Percentiles rank a stretch among this genome's conserved stretches.
These are phyloP conservation scores for Dendrocalamus sinicus DNA, from an alignment of 176 grass and related monocot species.

Conservation along the genomic window DNA sequence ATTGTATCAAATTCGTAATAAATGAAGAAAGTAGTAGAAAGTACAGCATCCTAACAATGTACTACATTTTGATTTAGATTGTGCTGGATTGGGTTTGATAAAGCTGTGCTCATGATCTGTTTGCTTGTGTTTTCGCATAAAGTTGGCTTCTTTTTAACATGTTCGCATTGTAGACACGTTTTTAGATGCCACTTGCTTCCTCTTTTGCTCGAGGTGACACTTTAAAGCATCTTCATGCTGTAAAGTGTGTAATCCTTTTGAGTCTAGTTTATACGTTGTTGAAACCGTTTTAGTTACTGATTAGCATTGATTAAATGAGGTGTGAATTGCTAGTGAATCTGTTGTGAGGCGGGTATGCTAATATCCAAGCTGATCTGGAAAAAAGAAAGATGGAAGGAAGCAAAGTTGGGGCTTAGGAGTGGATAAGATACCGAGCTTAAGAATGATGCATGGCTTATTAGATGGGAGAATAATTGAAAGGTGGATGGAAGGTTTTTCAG, in stretches of 20 bases:
- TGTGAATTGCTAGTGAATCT: constrained; percentile 12
- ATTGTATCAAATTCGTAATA: not conserved
- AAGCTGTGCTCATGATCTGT: not conserved
- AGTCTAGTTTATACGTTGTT: not conserved
- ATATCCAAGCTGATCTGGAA: not conserved
- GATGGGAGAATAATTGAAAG: not conserved
- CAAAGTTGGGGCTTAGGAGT: not conserved
- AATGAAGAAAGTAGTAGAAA: constrained; percentile 1
- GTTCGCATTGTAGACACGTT: not conserved
- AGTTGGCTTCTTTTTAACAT: not conserved
- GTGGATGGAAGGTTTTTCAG: not conserved
- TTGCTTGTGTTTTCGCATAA: not conserved
- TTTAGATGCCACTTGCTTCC: constrained; percentile 37
- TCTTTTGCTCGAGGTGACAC: constrained; percentile 7
- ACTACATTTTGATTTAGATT: constrained; percentile 19
- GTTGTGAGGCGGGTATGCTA: not conserved
- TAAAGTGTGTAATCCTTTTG: constrained; percentile 20
- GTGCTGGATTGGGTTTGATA: constrained; percentile 2
- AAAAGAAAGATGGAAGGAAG: not conserved
- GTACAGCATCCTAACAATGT: not conserved
- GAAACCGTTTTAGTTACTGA: not conserved
- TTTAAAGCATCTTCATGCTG: constrained; percentile 25
- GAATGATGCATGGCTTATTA: not conserved
- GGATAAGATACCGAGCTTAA: not conserved
- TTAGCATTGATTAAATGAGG: constrained; percentile 18